Percentiles rank a stretch among this genome's conserved stretches.
Conservation (phyloP, 2,329 filamentous ascomycete genomes). For the Claviceps monticola region DNA sequence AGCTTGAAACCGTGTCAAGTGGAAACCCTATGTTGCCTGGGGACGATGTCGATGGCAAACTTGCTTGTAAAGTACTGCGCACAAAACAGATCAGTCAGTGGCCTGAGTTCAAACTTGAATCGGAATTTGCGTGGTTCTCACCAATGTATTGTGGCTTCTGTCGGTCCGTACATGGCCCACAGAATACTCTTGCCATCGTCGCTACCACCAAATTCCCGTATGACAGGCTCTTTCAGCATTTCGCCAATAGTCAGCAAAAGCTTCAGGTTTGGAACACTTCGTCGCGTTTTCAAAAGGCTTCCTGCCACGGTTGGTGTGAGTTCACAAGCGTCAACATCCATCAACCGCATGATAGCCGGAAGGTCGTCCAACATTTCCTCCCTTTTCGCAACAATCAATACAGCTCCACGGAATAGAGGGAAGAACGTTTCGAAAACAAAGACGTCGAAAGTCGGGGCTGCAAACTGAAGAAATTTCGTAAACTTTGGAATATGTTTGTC, state of each 20-base stretch:
- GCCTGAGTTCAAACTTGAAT: background rate
- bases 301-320: conserved; percentile 79
- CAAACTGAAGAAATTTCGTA: conserved; percentile 75
- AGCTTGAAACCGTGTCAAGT: conserved; percentile 68
- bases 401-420: conserved; percentile 58
- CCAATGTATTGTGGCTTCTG: conserved; percentile 83
- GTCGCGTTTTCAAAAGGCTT: conserved; percentile 56
- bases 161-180: conserved; percentile 91
- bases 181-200: conserved; percentile 45
- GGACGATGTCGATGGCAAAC: conserved; percentile 40
- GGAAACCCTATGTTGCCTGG: conserved; percentile 63
- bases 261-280: conserved; percentile 51
- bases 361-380: conserved; percentile 62
- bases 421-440: conserved; percentile 95
- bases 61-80: conserved; percentile 52
- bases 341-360: conserved; percentile 45
- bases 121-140: conserved; percentile 15
- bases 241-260: conserved; percentile 80
- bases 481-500: conserved; percentile 64
- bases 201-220: conserved; percentile 63
- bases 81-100: background rate
- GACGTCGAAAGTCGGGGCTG: conserved; percentile 85
- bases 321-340: conserved; percentile 72
- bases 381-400: conserved; percentile 58
- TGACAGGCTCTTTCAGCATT: conserved; percentile 69